A percentile compares a stretch with the other conserved stretches of the same genome.
These are phyloP conservation scores for Xylaria sp. DNA, from an alignment of 2,329 filamentous ascomycete species.

Conservation along the genomic window DNA sequence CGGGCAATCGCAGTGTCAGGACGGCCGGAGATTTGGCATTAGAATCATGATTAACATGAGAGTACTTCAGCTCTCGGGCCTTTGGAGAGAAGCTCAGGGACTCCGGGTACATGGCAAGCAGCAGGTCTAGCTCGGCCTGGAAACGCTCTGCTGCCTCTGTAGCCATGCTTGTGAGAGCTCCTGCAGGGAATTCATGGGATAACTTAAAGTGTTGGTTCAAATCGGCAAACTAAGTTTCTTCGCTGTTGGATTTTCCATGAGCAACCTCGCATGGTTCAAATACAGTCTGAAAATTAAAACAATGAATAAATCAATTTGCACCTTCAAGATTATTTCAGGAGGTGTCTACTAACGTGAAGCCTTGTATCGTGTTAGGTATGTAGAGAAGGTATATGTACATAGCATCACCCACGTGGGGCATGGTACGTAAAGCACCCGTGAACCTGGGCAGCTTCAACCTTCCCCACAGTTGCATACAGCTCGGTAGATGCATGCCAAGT, in stretches of 20 bases:
- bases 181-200: not conserved
- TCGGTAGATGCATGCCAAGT: slow-evolving; percentile 34
- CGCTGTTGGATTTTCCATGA: no score
- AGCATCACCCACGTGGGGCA: not conserved
- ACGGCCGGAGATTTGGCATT: slow-evolving; percentile 8
- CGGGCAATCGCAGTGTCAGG: slow-evolving; percentile 39
- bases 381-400: not conserved
- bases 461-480: slow-evolving; percentile 29
- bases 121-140: slow-evolving; percentile 29
- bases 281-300: no score
- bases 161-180: slow-evolving; percentile 20
- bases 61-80: slow-evolving; percentile 39
- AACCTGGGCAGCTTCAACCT: not conserved
- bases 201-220: no score
- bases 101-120: slow-evolving; percentile 41
- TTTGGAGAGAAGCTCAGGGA: slow-evolving; percentile 37
- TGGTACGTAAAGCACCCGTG: not conserved
- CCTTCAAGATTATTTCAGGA: no score
- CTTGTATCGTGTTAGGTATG: no score
- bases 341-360: no score
- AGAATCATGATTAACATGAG: slow-evolving; percentile 6
- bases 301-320: no score
- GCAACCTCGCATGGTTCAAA: no score
- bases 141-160: slow-evolving; percentile 32
- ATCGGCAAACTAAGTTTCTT: no score